These are phyloP conservation scores for Alternaria tenuissima DNA, from an alignment of 2,329 filamentous ascomycete genomes.

Conservation along the genomic window DNA sequence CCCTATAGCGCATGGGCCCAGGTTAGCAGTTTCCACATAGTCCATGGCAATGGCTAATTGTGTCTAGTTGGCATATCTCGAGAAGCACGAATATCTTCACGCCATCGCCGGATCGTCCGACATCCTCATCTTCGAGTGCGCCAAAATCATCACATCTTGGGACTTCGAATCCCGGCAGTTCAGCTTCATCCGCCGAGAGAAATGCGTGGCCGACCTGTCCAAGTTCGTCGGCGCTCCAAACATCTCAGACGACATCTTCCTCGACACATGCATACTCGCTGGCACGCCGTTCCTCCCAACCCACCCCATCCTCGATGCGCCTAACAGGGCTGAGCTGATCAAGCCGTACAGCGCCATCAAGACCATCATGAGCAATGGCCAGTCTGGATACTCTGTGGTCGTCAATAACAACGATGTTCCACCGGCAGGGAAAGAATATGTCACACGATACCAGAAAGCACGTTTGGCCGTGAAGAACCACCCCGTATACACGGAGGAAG, in stretches of 20 bases:
- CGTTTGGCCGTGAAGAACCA: constrained; percentile 88
- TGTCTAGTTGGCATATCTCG: constrained; percentile 77
- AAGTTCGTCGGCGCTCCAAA: constrained; percentile 48
- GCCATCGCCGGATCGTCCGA: constrained; percentile 86
- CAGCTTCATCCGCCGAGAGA: constrained; percentile 69
- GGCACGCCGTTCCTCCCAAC: constrained; percentile 81
- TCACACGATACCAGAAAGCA: constrained; percentile 86
- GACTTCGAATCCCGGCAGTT: constrained; percentile 76
- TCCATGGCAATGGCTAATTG: neutral
- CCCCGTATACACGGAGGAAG: constrained; percentile 79
- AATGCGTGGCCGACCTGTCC: constrained; percentile 72
- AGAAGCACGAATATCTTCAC: constrained; percentile 68
- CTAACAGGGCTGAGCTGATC: constrained; percentile 61
- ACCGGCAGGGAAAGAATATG: constrained; percentile 75
- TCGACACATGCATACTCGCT: constrained; percentile 83
- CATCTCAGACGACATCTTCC: constrained; percentile 75
- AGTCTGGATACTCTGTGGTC: constrained; percentile 77
- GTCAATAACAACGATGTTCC: constrained; percentile 82
- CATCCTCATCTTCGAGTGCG: constrained; percentile 83
- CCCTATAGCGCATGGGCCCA: constrained; percentile 89
- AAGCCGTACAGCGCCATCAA: constrained; percentile 80
- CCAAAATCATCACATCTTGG: constrained; percentile 73
- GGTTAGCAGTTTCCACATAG: constrained; percentile 57
- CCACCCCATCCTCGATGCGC: constrained; percentile 77
- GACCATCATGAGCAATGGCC: constrained; percentile 71